Evolutionary conservation across 352 stramenopile species (phyloP).

Genomic region (Phytophthora syringae): DNA sequence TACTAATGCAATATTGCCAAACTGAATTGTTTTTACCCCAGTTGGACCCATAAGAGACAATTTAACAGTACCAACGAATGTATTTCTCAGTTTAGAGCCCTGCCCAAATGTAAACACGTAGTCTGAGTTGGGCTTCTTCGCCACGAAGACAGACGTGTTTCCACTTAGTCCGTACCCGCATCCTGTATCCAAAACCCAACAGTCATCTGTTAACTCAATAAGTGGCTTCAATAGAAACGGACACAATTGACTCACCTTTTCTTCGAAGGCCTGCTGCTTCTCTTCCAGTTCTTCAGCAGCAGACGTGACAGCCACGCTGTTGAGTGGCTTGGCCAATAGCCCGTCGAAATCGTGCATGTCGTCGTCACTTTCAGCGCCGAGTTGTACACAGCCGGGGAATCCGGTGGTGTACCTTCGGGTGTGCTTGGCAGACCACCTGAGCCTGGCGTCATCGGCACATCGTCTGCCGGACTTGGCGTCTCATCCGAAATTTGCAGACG

Average conservation of each 20-base stretch:
- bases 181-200: slow-evolving; percentile 14
- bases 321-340: neutral
- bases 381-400: neutral
- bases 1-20: too few species aligned
- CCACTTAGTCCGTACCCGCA: neutral
- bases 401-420: neutral
- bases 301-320: slow-evolving; percentile 4
- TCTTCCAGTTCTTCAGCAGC: slow-evolving; percentile 1
- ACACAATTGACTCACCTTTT: too few species aligned
- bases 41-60: too few species aligned
- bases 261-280: too few species aligned
- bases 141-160: too few species aligned
- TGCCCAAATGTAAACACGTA: slow-evolving; percentile 10
- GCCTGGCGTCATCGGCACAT: neutral
- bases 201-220: slow-evolving; percentile 8
- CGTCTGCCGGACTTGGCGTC: neutral
- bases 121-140: slow-evolving; percentile 2
- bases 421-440: neutral
- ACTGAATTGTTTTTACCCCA: too few species aligned
- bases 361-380: neutral
- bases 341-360: slow-evolving; percentile 6
- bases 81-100: slow-evolving; percentile 13
- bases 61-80: slow-evolving; percentile 3
- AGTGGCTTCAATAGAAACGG: too few species aligned
- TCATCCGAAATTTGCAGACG: neutral